Conservation (phyloP, 352 stramenopile species). For the Globisporangium paddicum region DNA sequence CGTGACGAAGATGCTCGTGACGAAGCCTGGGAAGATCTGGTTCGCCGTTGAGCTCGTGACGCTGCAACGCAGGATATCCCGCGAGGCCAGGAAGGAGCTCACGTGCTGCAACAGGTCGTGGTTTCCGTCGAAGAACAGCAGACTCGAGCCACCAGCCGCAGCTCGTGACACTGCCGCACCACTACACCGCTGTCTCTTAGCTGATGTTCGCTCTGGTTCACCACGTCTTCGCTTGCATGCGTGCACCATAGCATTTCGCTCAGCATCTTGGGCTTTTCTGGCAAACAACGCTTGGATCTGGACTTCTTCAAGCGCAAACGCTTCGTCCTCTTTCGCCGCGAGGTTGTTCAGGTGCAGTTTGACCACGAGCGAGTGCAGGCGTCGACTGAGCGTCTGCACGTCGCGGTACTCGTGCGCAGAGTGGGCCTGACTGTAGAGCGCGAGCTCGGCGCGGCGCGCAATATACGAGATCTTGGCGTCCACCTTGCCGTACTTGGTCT, state of each 20-base stretch:
- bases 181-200: background rate
- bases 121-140: slow-evolving; percentile 47
- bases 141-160: slow-evolving; percentile 4
- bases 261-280: background rate
- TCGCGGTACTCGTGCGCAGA: slow-evolving; percentile 51
- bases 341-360: slow-evolving; percentile 61
- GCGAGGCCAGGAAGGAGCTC: slow-evolving; percentile 34
- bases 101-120: slow-evolving; percentile 35
- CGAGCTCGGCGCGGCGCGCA: slow-evolving; percentile 46
- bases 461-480: slow-evolving; percentile 63
- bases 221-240: background rate
- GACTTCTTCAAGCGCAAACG: slow-evolving; percentile 21
- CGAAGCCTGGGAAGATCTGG: slow-evolving; percentile 27
- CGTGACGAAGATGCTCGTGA: slow-evolving; percentile 30
- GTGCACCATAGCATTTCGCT: background rate
- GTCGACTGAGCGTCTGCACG: slow-evolving; percentile 46
- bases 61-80: slow-evolving; percentile 28
- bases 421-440: slow-evolving; percentile 48
- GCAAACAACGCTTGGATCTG: background rate
- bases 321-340: slow-evolving; percentile 28
- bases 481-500: slow-evolving; percentile 57
- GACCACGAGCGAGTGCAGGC: slow-evolving; percentile 49
- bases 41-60: slow-evolving; percentile 26
- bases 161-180: too few relatives aligned
- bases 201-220: background rate